Percentiles rank a stretch among this genome's conserved stretches.
Conservation (phyloP, 2,329 filamentous ascomycete genomes). For the Lecanicillium sp. region DNA sequence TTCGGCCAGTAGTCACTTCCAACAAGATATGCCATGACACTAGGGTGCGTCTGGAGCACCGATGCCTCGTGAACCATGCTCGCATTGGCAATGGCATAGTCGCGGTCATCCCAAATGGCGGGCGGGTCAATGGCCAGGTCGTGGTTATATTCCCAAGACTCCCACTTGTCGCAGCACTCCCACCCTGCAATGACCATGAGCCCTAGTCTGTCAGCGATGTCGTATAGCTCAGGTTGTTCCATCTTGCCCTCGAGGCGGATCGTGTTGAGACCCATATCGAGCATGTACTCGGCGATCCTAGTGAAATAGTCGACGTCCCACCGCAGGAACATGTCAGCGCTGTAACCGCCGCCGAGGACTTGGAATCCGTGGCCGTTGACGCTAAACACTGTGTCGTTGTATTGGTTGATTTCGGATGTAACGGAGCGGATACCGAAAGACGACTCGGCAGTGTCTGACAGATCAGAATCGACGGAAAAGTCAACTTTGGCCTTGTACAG, state of each 20-base stretch:
- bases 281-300: slow-evolving; percentile 41
- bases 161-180: slow-evolving; percentile 65
- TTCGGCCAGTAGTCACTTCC: slow-evolving; percentile 60
- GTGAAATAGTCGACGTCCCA: slow-evolving; percentile 42
- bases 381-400: slow-evolving; percentile 47
- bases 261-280: slow-evolving; percentile 57
- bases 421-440: slow-evolving; percentile 28
- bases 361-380: slow-evolving; percentile 52
- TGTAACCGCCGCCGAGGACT: slow-evolving; percentile 53
- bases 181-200: slow-evolving; percentile 56
- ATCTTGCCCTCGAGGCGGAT: slow-evolving; percentile 57
- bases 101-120: slow-evolving; percentile 38
- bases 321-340: slow-evolving; percentile 53
- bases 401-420: slow-evolving; percentile 37
- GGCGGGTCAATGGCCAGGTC: slow-evolving; percentile 33
- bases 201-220: slow-evolving; percentile 49
- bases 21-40: slow-evolving; percentile 48
- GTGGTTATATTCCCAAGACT: slow-evolving; percentile 53
- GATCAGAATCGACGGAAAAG: slow-evolving; percentile 18
- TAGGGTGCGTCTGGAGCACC: slow-evolving; percentile 54
- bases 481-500: slow-evolving; percentile 33
- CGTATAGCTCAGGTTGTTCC: slow-evolving; percentile 54
- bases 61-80: slow-evolving; percentile 53
- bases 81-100: slow-evolving; percentile 46
- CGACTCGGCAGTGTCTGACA: slow-evolving; percentile 20